These are phyloP conservation scores for Yamadazyma epiphylla DNA, from an alignment of 1,139 yeast species.

Conservation along the genomic window DNA sequence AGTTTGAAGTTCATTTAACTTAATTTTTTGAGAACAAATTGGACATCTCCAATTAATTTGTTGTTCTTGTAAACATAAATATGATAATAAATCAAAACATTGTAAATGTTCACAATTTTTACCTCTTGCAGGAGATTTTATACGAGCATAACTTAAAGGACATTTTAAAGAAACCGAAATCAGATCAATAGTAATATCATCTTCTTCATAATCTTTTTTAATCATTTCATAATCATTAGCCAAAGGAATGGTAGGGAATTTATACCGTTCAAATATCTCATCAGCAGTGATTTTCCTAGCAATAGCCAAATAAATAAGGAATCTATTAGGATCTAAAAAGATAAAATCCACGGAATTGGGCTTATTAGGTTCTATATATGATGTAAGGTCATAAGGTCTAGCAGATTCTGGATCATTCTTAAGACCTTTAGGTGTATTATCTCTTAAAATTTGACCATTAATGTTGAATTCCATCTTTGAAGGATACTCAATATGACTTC, in stretches of 20 bases:
- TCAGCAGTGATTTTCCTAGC: constrained; percentile 47
- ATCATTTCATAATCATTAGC: constrained; percentile 21
- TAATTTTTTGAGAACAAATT: constrained; percentile 45
- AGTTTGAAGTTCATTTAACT: constrained; percentile 50
- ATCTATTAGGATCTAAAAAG: constrained; percentile 49
- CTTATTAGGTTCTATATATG: constrained; percentile 16
- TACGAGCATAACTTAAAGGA: constrained; percentile 60
- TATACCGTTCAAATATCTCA: constrained; percentile 20
- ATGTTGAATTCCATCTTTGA: constrained; percentile 52
- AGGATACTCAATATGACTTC: constrained; percentile 50
- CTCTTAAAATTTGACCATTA: constrained; percentile 43
- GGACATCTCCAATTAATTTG: constrained; percentile 71
- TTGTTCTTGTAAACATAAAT: constrained; percentile 55
- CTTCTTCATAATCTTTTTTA: constrained; percentile 44
- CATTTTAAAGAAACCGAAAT: constrained; percentile 58
- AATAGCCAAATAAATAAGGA: constrained; percentile 49
- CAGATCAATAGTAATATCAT: constrained; percentile 54
- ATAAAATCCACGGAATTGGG: constrained; percentile 44
- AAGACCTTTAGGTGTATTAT: constrained; percentile 46
- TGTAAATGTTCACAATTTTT: constrained; percentile 61
- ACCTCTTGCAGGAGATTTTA: constrained; percentile 59
- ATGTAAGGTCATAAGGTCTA: constrained; percentile 62
- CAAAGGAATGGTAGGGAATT: constrained; percentile 3
- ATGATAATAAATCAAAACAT: constrained; percentile 67
- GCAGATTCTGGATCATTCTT: constrained; percentile 63